Evolutionary conservation across 2,329 filamentous ascomycete species (phyloP).

Genomic region (Pestalotiopsis sp.): DNA sequence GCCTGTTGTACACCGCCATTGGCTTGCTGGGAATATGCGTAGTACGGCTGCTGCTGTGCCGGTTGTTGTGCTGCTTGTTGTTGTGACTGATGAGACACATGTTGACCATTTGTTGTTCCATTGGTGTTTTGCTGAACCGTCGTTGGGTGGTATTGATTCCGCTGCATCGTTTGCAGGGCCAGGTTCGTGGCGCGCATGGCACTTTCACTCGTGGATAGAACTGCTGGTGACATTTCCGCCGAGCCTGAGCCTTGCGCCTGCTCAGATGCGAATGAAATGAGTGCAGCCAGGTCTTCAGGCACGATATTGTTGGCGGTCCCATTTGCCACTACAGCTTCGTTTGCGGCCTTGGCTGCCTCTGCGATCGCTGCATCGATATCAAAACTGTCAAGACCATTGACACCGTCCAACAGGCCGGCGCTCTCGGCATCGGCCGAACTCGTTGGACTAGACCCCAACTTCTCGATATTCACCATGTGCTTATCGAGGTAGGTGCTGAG

Average conservation of each 20-base stretch:
- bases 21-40: not conserved
- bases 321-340: constrained; percentile 25
- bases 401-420: constrained; percentile 20
- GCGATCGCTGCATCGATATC: constrained; percentile 33
- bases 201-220: constrained; percentile 33
- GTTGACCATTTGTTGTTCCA: constrained; percentile 12
- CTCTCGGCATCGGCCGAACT: constrained; percentile 25
- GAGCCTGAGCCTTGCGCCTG: constrained; percentile 27
- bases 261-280: constrained; percentile 31
- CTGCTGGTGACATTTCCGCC: constrained; percentile 30
- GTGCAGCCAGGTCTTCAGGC: constrained; percentile 32
- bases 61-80: constrained; percentile 25
- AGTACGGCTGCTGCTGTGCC: constrained; percentile 13
- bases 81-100: not conserved
- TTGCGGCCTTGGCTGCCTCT: constrained; percentile 33
- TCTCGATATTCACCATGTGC: constrained; percentile 31
- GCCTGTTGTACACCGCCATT: constrained; percentile 3
- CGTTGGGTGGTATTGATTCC: constrained; percentile 34
- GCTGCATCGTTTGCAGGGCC: constrained; percentile 34
- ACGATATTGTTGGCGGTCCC: constrained; percentile 20
- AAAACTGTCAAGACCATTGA: constrained; percentile 18
- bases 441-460: constrained; percentile 25
- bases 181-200: constrained; percentile 33
- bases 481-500: constrained; percentile 35
- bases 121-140: constrained; percentile 28